Evolutionary conservation across 2,329 filamentous ascomycete species (phyloP).

Genomic region (Neoscytalidium dimidiatum): DNA sequence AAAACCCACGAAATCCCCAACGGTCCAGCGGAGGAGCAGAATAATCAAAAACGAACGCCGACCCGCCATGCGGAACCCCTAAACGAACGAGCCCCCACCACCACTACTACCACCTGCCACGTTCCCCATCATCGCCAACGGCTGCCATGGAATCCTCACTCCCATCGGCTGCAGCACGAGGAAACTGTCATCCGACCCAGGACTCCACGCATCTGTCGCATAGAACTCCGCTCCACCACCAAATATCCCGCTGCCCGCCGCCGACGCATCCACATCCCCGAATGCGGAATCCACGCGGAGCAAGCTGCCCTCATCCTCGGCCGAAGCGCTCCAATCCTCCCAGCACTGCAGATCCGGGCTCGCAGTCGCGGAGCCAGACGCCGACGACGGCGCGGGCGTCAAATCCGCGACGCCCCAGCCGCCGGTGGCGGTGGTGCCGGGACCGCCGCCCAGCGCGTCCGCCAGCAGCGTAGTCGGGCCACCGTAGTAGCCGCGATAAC

Average conservation of each 20-base stretch:
- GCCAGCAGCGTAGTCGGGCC: too few species aligned
- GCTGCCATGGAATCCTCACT: not conserved
- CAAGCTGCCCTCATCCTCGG: not conserved
- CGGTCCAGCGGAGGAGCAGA: not conserved
- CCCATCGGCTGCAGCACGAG: constrained; percentile 9
- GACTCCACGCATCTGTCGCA: not conserved
- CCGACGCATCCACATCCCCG: not conserved
- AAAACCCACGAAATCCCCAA: not conserved
- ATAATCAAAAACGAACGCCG: not conserved
- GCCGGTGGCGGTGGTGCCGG: too few species aligned
- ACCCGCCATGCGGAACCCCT: not conserved
- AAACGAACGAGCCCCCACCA: not conserved
- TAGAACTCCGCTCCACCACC: too few species aligned
- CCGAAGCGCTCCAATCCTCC: not conserved
- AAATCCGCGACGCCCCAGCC: too few species aligned
- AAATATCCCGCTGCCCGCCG: not conserved
- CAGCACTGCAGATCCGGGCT: not conserved
- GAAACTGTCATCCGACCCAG: not conserved
- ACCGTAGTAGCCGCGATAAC: too few species aligned
- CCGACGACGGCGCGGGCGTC: too few species aligned
- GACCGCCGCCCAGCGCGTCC: too few species aligned
- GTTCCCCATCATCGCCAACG: not conserved
- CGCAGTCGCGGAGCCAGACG: not conserved
- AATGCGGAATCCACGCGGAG: not conserved
- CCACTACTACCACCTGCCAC: too few species aligned